Evolutionary conservation across 2,329 filamentous ascomycete species (phyloP).

Genomic region (Cyphellophora attinorum): DNA sequence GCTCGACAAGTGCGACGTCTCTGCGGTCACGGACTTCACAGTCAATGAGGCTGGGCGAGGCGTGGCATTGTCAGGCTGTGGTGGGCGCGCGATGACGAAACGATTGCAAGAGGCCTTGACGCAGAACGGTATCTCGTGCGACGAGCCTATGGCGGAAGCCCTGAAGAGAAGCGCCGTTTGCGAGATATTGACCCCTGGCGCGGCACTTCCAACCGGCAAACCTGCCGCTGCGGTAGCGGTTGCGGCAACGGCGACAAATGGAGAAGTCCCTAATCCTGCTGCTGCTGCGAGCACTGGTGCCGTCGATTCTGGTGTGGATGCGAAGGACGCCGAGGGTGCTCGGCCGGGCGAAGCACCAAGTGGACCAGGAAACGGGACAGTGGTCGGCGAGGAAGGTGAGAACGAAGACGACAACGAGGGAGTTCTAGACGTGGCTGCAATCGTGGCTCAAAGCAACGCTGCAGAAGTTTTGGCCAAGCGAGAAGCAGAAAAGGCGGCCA

Average conservation of each 20-base stretch:
- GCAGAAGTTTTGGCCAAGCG: slow-evolving; percentile 53
- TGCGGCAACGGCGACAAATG: slow-evolving; percentile 26
- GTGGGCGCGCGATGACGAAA: slow-evolving; percentile 78
- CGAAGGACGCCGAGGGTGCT: slow-evolving; percentile 26
- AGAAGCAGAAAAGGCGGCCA: slow-evolving; percentile 54
- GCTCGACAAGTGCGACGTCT: slow-evolving; percentile 84
- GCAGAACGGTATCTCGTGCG: slow-evolving; percentile 40
- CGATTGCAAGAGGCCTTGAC: slow-evolving; percentile 58
- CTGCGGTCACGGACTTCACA: slow-evolving; percentile 74
- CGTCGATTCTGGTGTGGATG: slow-evolving; percentile 33
- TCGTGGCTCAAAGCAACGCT: slow-evolving; percentile 54
- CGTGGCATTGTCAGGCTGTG: slow-evolving; percentile 56
- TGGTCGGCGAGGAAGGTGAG: slow-evolving; percentile 41
- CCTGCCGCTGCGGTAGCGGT: slow-evolving; percentile 6
- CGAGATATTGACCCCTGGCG: slow-evolving; percentile 49
- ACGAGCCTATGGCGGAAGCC: slow-evolving; percentile 55
- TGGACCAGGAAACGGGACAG: slow-evolving; percentile 45
- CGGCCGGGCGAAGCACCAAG: slow-evolving; percentile 36
- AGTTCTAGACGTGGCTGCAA: slow-evolving; percentile 55
- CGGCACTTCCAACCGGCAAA: slow-evolving; percentile 42
- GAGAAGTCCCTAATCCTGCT: slow-evolving; percentile 41
- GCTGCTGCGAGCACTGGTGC: slow-evolving; percentile 47
- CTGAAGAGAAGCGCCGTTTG: slow-evolving; percentile 55
- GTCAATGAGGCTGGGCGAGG: slow-evolving; percentile 61
- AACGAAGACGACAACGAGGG: slow-evolving; percentile 48